Percentiles rank a stretch among this genome's conserved stretches.
These are phyloP conservation scores for Dictyostelium brefeldianum DNA, from an alignment of 78 protist genomes.

Conservation along the genomic window DNA sequence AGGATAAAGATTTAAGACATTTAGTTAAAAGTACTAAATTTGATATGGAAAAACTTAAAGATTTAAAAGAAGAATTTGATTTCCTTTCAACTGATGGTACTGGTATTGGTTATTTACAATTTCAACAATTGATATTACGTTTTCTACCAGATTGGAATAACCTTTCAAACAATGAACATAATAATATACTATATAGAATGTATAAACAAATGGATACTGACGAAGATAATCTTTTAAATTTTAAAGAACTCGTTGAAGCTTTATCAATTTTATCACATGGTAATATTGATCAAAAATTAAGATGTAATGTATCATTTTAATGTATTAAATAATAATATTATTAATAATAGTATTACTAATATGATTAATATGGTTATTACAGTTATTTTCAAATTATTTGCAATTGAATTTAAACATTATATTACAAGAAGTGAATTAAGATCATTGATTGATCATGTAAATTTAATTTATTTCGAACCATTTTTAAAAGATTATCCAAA, in stretches of 20 bases:
- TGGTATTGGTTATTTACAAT: conserved; percentile 62
- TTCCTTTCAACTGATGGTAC: conserved; percentile 70
- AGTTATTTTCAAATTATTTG: conserved; percentile 69
- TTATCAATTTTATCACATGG: conserved; percentile 62
- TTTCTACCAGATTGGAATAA: conserved; percentile 66
- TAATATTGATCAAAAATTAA: conserved; percentile 60
- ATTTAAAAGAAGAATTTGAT: conserved; percentile 57
- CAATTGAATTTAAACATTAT: conserved; percentile 15
- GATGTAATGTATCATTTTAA: conserved; percentile 14
- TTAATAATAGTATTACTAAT: background rate
- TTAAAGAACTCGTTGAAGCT: conserved; percentile 68
- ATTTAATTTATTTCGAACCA: conserved; percentile 30
- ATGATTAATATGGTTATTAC: background rate
- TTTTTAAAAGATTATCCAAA: conserved; percentile 20
- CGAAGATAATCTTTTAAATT: conserved; percentile 60
- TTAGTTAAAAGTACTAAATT: conserved; percentile 45
- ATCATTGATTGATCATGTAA: background rate
- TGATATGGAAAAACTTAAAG: conserved; percentile 35
- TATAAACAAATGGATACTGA: conserved; percentile 67
- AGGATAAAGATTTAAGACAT: conserved; percentile 42
- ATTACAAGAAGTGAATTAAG: background rate
- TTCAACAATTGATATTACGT: conserved; percentile 64
- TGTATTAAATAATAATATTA: background rate
- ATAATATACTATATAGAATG: conserved; percentile 26
- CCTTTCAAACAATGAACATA: background rate